These are phyloP conservation scores for Lecanicillium sp. DNA, from an alignment of 2,329 filamentous ascomycete species.

Conservation along the genomic window DNA sequence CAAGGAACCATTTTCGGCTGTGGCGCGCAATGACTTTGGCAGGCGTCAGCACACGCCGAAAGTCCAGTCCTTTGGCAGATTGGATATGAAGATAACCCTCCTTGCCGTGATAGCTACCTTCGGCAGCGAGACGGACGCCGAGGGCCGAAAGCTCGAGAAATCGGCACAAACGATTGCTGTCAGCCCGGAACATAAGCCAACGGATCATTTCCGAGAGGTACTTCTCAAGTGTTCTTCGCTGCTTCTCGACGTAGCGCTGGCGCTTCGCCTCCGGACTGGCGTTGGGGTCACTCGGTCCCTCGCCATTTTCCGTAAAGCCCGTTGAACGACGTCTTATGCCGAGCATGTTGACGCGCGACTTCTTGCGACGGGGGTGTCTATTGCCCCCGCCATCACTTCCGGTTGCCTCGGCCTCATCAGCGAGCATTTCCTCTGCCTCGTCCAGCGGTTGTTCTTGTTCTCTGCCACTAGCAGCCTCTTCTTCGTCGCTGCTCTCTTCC, in stretches of 20 bases:
- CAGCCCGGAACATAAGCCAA: constrained; percentile 93
- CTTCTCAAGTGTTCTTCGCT: constrained; percentile 77
- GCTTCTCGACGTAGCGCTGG: constrained; percentile 68
- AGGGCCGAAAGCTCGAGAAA: constrained; percentile 93
- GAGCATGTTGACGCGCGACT: constrained; percentile 48
- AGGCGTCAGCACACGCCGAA: constrained; percentile 73
- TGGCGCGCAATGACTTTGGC: constrained; percentile 75
- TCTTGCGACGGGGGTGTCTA: constrained; percentile 34
- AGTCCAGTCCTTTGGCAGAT: constrained; percentile 82
- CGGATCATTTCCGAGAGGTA: constrained; percentile 93
- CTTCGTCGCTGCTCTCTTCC: constrained; percentile 75
- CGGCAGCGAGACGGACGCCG: constrained; percentile 86
- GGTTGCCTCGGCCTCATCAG: constrained; percentile 54
- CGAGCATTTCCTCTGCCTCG: constrained; percentile 42
- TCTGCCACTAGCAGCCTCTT: constrained; percentile 41
- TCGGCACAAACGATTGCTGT: constrained; percentile 92
- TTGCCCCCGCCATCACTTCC: constrained; percentile 30
- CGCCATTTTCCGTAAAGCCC: constrained; percentile 36
- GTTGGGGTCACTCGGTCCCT: constrained; percentile 36
- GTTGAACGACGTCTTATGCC: constrained; percentile 50
- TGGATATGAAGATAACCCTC: constrained; percentile 92
- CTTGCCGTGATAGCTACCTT: constrained; percentile 96
- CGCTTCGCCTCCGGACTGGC: constrained; percentile 48
- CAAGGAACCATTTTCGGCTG: constrained; percentile 92
- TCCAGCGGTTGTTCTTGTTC: constrained; percentile 38